Conservation (phyloP, 1,284 basidiomycete genomes). For the Inonotus hispidus region DNA sequence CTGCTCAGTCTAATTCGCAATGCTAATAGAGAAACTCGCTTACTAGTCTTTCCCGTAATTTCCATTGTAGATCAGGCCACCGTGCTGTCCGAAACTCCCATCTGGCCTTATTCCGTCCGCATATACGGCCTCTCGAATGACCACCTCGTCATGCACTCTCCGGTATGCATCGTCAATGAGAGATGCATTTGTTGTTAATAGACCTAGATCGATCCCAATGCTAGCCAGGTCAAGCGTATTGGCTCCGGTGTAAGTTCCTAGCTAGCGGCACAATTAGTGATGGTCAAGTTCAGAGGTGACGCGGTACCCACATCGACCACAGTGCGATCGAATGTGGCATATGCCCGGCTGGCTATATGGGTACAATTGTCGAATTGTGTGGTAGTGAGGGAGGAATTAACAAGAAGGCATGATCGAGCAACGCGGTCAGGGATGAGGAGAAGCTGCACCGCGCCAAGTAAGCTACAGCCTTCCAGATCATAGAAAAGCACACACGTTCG, state of each 20-base stretch:
- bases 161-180: constrained; percentile 44
- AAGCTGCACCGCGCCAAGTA: constrained; percentile 32
- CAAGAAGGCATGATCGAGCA: constrained; percentile 51
- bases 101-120: constrained; percentile 60
- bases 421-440: constrained; percentile 54
- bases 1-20: not conserved
- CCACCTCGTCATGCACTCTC: constrained; percentile 44
- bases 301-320: constrained; percentile 36
- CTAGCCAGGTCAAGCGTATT: constrained; percentile 56
- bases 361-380: constrained; percentile 43
- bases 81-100: constrained; percentile 59
- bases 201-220: constrained; percentile 47
- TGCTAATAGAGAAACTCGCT: constrained; percentile 23
- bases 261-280: not conserved
- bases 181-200: constrained; percentile 39
- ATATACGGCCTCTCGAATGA: constrained; percentile 36
- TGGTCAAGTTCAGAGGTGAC: constrained; percentile 19
- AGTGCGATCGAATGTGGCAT: constrained; percentile 39
- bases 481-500: constrained; percentile 37
- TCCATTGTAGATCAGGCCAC: constrained; percentile 56
- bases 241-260: constrained; percentile 45
- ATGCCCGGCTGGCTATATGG: constrained; percentile 47
- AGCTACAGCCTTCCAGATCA: not conserved
- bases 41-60: constrained; percentile 63
- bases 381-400: constrained; percentile 39